A percentile compares a stretch with the other conserved stretches of the same genome.
Evolutionary conservation across 129 eudicot genomes (phyloP).

Genomic region (Tagetes patula): DNA sequence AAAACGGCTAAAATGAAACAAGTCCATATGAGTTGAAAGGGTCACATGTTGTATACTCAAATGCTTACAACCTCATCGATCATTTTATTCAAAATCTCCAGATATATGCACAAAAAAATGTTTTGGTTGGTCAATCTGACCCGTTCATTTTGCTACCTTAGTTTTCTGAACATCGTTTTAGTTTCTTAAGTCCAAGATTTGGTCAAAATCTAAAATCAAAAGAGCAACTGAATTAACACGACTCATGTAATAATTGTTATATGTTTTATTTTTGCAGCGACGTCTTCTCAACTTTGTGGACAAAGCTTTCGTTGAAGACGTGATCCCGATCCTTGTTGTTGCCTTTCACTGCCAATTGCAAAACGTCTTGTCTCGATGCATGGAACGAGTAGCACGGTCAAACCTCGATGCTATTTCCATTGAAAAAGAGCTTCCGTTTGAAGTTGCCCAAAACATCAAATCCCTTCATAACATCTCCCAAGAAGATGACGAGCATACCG

Average conservation of each 20-base stretch:
- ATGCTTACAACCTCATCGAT: too few species aligned
- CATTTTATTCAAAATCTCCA: too few species aligned
- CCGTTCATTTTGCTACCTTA: background rate
- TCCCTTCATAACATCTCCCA: conserved; percentile 36
- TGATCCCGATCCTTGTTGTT: conserved; percentile 59
- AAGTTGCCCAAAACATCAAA: conserved; percentile 37
- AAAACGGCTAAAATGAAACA: background rate
- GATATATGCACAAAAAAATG: too few species aligned
- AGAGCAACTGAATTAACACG: background rate
- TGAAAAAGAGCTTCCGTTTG: conserved; percentile 69
- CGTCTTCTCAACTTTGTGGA: conserved; percentile 64
- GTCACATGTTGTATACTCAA: too few species aligned
- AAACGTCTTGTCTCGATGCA: conserved; percentile 46
- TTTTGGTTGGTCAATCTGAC: background rate
- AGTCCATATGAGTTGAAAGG: too few species aligned
- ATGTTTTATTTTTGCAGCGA: conserved; percentile 44
- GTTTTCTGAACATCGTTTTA: background rate
- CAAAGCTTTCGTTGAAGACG: conserved; percentile 69
- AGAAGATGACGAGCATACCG: conserved; percentile 26
- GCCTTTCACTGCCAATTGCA: conserved; percentile 54
- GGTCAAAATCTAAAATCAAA: background rate
- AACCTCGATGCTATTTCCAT: conserved; percentile 52
- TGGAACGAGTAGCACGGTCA: conserved; percentile 55
- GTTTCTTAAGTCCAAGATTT: conserved; percentile 1
- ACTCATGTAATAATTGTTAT: conserved; percentile 1